Percentiles rank a stretch among this genome's conserved stretches.
These are phyloP conservation scores for Oxyria digyna DNA, from an alignment of 148 eudicot genomes.

Conservation along the genomic window DNA sequence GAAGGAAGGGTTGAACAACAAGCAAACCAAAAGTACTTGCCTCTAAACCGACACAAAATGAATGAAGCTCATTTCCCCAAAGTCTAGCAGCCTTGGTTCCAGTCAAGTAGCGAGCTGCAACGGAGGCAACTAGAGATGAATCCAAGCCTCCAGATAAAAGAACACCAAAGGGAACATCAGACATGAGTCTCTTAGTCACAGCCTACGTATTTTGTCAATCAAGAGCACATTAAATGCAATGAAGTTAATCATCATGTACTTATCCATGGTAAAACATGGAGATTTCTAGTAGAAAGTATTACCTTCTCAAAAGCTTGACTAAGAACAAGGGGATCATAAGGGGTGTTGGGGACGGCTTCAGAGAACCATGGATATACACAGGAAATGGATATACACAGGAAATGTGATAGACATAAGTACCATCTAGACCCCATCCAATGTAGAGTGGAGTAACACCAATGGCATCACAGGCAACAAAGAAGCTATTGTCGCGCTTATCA, in stretches of 20 bases:
- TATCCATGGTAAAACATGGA: background rate
- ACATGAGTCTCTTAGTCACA: constrained; percentile 77
- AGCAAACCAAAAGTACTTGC: constrained; percentile 13
- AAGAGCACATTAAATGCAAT: background rate
- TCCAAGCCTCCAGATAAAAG: constrained; percentile 88
- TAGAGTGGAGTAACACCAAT: constrained; percentile 86
- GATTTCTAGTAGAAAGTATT: background rate
- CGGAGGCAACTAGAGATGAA: constrained; percentile 76
- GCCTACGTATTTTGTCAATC: constrained; percentile 29
- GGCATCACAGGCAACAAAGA: constrained; percentile 83
- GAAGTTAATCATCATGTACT: background rate
- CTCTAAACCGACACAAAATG: constrained; percentile 94
- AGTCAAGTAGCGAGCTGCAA: constrained; percentile 66
- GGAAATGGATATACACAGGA: background rate
- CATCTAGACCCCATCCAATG: constrained; percentile 94
- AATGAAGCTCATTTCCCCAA: constrained; percentile 86
- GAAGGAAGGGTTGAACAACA: background rate
- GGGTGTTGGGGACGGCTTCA: constrained; percentile 62
- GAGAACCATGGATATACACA: constrained; percentile 45
- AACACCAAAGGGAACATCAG: constrained; percentile 97
- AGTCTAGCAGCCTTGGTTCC: constrained; percentile 68
- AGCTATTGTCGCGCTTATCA: constrained; percentile 79
- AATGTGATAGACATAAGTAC: constrained; percentile 23
- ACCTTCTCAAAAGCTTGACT: constrained; percentile 83
- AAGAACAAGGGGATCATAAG: constrained; percentile 72